Conservation (phyloP, 1,284 basidiomycete genomes). For the Salmacisia buchloeana region DNA sequence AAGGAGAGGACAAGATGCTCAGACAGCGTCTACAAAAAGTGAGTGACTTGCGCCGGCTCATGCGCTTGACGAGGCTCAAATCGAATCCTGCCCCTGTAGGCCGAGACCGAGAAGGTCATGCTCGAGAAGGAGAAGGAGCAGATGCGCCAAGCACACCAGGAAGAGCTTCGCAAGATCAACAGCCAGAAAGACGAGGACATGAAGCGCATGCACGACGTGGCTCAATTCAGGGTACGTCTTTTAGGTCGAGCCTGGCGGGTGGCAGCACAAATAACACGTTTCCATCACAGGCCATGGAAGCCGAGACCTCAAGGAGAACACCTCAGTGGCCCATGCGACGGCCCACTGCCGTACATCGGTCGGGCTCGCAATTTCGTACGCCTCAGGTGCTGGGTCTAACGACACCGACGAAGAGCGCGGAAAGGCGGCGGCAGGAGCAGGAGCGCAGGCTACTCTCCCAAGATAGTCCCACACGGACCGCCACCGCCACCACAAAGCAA, state of each 20-base stretch:
- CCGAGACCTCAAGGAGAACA: not conserved
- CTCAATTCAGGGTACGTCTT: conserved; percentile 1
- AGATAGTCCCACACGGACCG: not conserved
- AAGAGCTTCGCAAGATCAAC: not conserved
- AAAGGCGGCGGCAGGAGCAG: not conserved
- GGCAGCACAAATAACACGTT: not conserved
- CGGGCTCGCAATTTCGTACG: conserved; percentile 4
- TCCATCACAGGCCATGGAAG: not conserved
- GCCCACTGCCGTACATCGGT: not conserved
- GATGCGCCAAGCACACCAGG: not conserved
- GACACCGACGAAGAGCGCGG: conserved; percentile 6
- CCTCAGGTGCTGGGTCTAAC: not conserved
- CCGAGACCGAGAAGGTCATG: not conserved
- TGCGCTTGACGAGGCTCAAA: too few species aligned
- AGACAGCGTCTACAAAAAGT: conserved; percentile 1
- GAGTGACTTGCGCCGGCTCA: too few species aligned
- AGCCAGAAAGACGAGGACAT: conserved; percentile 7
- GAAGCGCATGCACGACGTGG: conserved; percentile 4
- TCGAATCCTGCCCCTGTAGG: not conserved
- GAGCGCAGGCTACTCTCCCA: conserved; percentile 1
- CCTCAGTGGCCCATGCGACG: not conserved
- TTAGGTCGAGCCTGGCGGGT: not conserved
- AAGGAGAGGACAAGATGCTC: conserved; percentile 7
- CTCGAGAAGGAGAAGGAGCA: not conserved
- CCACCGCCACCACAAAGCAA: not conserved